Conservation (phyloP, 805 yeast genomes). For the Clavispora vitiphila region DNA sequence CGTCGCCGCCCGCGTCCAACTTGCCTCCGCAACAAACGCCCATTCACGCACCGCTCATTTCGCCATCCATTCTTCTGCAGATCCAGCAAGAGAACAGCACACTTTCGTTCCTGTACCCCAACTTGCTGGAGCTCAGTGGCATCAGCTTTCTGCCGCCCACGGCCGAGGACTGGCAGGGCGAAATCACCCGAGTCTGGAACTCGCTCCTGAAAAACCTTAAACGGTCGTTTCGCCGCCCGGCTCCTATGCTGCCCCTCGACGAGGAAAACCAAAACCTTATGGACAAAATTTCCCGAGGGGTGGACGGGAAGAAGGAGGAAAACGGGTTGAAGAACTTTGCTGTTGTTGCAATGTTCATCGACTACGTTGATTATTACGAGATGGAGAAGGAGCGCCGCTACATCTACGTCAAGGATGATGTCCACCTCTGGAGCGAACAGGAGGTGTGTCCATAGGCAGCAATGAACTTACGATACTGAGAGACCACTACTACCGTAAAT, state of each 20-base stretch:
- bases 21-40: slow-evolving; percentile 16
- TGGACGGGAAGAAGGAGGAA: slow-evolving; percentile 69
- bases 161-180: slow-evolving; percentile 61
- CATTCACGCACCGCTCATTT: slow-evolving; percentile 22
- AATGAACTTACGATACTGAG: neutral
- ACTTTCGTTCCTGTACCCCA: slow-evolving; percentile 24
- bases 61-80: slow-evolving; percentile 21
- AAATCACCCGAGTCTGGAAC: slow-evolving; percentile 61
- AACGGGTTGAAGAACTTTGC: slow-evolving; percentile 63
- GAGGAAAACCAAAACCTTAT: slow-evolving; percentile 50
- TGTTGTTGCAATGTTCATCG: slow-evolving; percentile 63
- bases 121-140: slow-evolving; percentile 21
- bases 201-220: slow-evolving; percentile 53
- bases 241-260: slow-evolving; percentile 59
- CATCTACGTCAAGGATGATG: slow-evolving; percentile 50
- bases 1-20: neutral
- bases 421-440: slow-evolving; percentile 62
- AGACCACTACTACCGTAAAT: too few relatives aligned
- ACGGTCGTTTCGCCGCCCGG: slow-evolving; percentile 66
- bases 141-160: slow-evolving; percentile 43
- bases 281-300: slow-evolving; percentile 75
- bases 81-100: slow-evolving; percentile 16
- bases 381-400: slow-evolving; percentile 53
- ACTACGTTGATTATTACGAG: slow-evolving; percentile 65
- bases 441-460: slow-evolving; percentile 66